Base-by-base conservation (phyloP, 2,329 filamentous ascomycete genomes). In the Ophiostoma ulmi region DNA sequence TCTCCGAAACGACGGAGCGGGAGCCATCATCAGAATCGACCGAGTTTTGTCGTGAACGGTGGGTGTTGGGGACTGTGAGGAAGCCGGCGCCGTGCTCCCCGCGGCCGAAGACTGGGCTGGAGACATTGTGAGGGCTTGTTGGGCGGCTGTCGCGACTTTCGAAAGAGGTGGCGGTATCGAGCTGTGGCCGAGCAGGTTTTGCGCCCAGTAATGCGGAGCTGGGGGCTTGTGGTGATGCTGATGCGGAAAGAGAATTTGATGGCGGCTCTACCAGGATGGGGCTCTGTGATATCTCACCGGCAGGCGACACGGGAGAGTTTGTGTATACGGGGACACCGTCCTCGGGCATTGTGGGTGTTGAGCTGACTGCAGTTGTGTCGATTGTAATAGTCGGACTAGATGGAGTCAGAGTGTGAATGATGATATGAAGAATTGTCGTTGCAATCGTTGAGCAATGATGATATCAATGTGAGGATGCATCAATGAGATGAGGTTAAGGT, bases 91-190 rank as follows among this genome's bases (percentile, higher is more conserved):
- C 77, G 35, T 64, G 20, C 79, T 88, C 80, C 79, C 79, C 81
- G 22, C 78, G 79, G 20, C 80, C 80, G 22, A 86, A 73, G 10
- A 87, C 81, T 0, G 85, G 85, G 73, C 81, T 88, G 38, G 88
- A 90, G 68, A 92, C 84, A 80, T 92, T 92, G 78, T 91, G 89
- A 10, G 90, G 89, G 74, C 90, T 92, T 14, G 87, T 89, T 1
- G 90, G 90, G 71, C 88, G 83, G 77, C 86, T 90, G 72, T 90
- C 88, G 74, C 82, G 85, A 78, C 84, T 88, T 26, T 91, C 90
- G 74, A 91, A 89, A 1, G 88, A 88, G 52, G 83, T 82, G n/a
- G 85, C 82, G 17, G 82, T 80, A 73, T 84, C 83, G 58, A 86
- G 77, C 71, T 90, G 85, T 1, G 81, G 77, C 67, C 75, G 71